Conservation (phyloP, 164 flowering plant species). For the Liriodendron chinense region DNA sequence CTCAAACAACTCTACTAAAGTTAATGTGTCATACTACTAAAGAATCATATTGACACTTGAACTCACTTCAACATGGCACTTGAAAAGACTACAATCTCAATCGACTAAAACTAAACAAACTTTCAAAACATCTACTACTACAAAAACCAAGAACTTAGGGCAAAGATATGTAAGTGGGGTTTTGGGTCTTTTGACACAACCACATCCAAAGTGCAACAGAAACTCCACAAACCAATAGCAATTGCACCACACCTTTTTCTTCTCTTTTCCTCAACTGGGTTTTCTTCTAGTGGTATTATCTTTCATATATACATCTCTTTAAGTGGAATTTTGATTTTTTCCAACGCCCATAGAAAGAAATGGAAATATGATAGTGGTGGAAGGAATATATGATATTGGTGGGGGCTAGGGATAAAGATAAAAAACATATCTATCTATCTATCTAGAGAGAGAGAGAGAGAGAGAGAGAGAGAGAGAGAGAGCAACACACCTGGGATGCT, state of each 20-base stretch:
- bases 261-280: neutral
- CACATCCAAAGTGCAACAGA: neutral
- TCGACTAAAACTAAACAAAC: neutral
- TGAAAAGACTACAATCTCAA: neutral
- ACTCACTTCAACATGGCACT: neutral
- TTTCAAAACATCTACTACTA: neutral
- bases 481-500: constrained; percentile 58
- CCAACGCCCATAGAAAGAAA: neutral
- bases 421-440: neutral
- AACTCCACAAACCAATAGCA: neutral
- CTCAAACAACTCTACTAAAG: too few species aligned
- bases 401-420: neutral
- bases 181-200: neutral
- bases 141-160: neutral
- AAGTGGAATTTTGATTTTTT: neutral
- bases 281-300: neutral
- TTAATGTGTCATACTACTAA: too few species aligned
- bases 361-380: neutral
- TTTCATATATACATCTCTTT: neutral
- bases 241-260: neutral
- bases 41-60: too few species aligned
- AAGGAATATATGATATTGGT: neutral
- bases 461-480: neutral
- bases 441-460: neutral
- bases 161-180: neutral